A percentile compares a stretch with the other conserved stretches of the same genome.
phyloP scores from a whole-genome alignment of 1,284 basidiomycete species.

The Trichosporon faecale region DNA sequence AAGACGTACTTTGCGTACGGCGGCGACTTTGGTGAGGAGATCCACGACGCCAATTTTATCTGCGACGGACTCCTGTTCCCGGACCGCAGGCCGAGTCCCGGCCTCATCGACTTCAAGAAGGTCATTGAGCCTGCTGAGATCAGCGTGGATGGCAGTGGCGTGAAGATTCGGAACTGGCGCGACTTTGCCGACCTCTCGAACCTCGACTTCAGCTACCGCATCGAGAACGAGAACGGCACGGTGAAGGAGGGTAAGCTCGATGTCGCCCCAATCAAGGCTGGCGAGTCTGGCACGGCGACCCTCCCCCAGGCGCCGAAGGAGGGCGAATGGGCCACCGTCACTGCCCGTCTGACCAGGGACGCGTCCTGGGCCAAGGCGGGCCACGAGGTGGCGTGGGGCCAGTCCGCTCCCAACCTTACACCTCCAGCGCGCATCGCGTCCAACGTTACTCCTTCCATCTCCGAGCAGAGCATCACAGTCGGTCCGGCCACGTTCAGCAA shows the following conservation, averaged over 20 bases:
- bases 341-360: constrained; percentile 9
- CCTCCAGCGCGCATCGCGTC: not conserved
- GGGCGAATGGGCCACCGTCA: constrained; percentile 13
- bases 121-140: constrained; percentile 25
- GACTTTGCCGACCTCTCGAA: constrained; percentile 23
- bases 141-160: not conserved
- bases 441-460: not conserved
- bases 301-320: constrained; percentile 14
- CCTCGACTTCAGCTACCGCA: constrained; percentile 23
- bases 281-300: not conserved
- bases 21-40: constrained; percentile 35
- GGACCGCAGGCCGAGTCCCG: constrained; percentile 27
- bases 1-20: constrained; percentile 26
- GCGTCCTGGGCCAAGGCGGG: constrained; percentile 23
- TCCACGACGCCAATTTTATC: constrained; percentile 32
- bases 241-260: constrained; percentile 19
- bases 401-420: constrained; percentile 1
- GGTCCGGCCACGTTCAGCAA: constrained; percentile 22
- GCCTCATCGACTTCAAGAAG: constrained; percentile 27
- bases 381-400: constrained; percentile 29
- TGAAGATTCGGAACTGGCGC: constrained; percentile 17
- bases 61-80: constrained; percentile 33
- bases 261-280: constrained; percentile 1
- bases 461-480: constrained; percentile 9
- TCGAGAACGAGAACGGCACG: constrained; percentile 19